phyloP scores from a whole-genome alignment of 768 basidiomycete species.

The Amanita pallidorosea region DNA sequence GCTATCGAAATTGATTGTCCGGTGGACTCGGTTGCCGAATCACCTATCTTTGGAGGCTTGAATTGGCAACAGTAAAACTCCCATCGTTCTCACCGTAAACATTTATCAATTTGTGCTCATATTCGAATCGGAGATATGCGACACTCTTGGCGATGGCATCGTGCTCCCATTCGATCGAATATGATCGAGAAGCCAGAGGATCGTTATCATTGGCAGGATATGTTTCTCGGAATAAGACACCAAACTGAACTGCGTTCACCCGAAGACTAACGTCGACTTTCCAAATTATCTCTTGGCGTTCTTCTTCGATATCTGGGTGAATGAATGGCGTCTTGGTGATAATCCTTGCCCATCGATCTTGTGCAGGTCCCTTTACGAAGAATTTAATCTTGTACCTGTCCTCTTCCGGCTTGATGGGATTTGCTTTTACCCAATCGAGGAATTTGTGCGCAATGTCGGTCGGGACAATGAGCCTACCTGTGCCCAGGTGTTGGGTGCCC shows the following conservation, averaged over 20 bases:
- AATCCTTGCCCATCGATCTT: constrained; percentile 20
- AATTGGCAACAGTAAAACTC: background rate
- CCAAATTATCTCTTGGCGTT: constrained; percentile 30
- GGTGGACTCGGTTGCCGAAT: constrained; percentile 36
- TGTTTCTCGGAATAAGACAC: constrained; percentile 36
- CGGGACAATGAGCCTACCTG: constrained; percentile 30
- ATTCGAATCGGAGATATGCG: constrained; percentile 52
- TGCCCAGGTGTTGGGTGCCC: constrained; percentile 42
- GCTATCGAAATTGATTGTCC: constrained; percentile 42
- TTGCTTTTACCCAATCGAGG: constrained; percentile 27
- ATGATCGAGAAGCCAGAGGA: constrained; percentile 32
- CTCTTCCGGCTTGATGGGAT: constrained; percentile 29
- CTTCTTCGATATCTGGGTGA: constrained; percentile 41
- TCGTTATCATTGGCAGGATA: constrained; percentile 18
- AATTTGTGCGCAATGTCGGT: constrained; percentile 33
- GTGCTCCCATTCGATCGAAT: constrained; percentile 63
- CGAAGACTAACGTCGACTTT: constrained; percentile 39
- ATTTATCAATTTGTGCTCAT: constrained; percentile 56
- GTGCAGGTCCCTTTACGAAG: background rate
- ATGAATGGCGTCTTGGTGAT: constrained; percentile 47
- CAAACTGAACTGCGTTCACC: constrained; percentile 58
- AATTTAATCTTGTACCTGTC: constrained; percentile 22
- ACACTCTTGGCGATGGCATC: constrained; percentile 33
- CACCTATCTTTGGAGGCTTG: constrained; percentile 38
- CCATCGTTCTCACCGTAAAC: constrained; percentile 38